A percentile compares a stretch with the other conserved stretches of the same genome.
These are phyloP conservation scores for Pichiaceae sp. DNA, from an alignment of 1,139 yeast species.

Conservation along the genomic window DNA sequence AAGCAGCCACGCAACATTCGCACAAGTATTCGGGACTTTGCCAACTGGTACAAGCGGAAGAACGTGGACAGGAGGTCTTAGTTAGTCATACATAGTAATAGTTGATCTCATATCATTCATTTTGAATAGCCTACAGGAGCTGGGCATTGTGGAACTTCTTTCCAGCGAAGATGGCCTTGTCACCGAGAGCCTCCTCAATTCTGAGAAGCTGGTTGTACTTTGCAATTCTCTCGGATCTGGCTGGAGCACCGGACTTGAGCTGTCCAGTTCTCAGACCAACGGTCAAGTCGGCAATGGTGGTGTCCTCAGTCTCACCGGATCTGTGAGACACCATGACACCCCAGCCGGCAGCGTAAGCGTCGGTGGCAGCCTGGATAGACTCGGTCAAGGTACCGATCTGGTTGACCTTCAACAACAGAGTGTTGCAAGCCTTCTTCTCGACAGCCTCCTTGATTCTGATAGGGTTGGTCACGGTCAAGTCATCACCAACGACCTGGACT, in stretches of 20 bases:
- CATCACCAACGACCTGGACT: constrained; percentile 92
- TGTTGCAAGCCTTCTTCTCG: constrained; percentile 89
- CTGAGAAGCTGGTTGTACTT: constrained; percentile 94
- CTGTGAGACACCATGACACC: constrained; percentile 98
- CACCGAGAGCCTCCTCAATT: constrained; percentile 95
- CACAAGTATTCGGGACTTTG: constrained; percentile 62
- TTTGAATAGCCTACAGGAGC: constrained; percentile 11
- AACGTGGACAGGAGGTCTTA: constrained; percentile 29
- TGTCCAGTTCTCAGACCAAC: constrained; percentile 97
- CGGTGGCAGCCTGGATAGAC: constrained; percentile 88
- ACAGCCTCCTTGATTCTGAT: constrained; percentile 86
- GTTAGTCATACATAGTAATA: not conserved
- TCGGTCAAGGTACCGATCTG: constrained; percentile 89
- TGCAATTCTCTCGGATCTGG: constrained; percentile 98
- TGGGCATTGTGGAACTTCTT: constrained; percentile 58
- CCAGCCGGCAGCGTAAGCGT: constrained; percentile 88
- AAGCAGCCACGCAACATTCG: constrained; percentile 72
- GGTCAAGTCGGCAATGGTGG: constrained; percentile 91
- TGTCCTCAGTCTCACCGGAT: constrained; percentile 99
- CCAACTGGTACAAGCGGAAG: constrained; percentile 76
- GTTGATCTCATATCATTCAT: not conserved
- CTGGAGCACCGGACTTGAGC: constrained; percentile 99
- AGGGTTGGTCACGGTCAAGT: constrained; percentile 97
- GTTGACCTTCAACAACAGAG: constrained; percentile 91
- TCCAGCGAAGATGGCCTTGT: constrained; percentile 92